Percentiles rank a stretch among this genome's conserved stretches.
Conservation (phyloP, 2,329 filamentous ascomycete species). For the Aureobasidium sp. region DNA sequence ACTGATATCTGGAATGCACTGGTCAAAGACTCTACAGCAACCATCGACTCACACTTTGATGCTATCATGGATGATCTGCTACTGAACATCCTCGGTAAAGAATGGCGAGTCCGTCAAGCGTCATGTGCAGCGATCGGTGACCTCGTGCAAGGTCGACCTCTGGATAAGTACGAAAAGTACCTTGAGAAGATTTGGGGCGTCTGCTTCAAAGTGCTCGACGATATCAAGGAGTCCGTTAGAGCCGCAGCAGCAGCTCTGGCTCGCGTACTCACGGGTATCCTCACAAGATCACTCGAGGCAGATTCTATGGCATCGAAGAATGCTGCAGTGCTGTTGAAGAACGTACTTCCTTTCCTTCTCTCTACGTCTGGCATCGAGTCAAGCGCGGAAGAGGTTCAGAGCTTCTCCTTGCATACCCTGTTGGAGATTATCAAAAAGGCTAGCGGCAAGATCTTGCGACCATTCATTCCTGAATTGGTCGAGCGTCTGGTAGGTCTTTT, state of each 20-base stretch:
- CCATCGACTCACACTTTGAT: slow-evolving; percentile 75
- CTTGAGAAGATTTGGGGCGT: slow-evolving; percentile 78
- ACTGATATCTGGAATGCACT: slow-evolving; percentile 94
- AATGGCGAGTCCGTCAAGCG: slow-evolving; percentile 89
- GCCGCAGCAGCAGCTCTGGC: slow-evolving; percentile 73
- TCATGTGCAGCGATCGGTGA: slow-evolving; percentile 86
- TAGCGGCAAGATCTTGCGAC: slow-evolving; percentile 62
- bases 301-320: slow-evolving; percentile 58
- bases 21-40: slow-evolving; percentile 76
- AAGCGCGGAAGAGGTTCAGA: slow-evolving; percentile 75
- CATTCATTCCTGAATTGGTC: slow-evolving; percentile 74
- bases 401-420: slow-evolving; percentile 71
- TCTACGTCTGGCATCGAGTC: slow-evolving; percentile 86
- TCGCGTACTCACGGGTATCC: slow-evolving; percentile 71
- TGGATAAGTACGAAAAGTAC: slow-evolving; percentile 66
- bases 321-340: slow-evolving; percentile 70
- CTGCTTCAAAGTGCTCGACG: slow-evolving; percentile 85
- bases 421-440: slow-evolving; percentile 86
- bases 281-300: slow-evolving; percentile 78
- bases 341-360: slow-evolving; percentile 83
- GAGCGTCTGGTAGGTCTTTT: slow-evolving; percentile 73
- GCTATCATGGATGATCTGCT: slow-evolving; percentile 82
- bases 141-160: slow-evolving; percentile 68
- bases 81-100: slow-evolving; percentile 75
- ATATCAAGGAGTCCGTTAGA: slow-evolving; percentile 88